phyloP scores from a whole-genome alignment of 148 eudicot species.

The Selenicereus undatus region DNA sequence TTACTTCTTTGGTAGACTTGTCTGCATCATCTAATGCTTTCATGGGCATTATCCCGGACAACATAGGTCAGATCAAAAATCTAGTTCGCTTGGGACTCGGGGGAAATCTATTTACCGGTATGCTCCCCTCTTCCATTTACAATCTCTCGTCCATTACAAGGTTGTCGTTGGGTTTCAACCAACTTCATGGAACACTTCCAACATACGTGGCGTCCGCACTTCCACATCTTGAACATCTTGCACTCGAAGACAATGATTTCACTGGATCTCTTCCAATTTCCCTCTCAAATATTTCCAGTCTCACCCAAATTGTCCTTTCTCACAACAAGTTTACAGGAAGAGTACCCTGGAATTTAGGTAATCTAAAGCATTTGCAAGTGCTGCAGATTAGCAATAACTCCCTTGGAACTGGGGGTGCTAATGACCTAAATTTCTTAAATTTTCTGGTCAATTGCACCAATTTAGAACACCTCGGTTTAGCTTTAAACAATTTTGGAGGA shows the following conservation, averaged over 20 bases:
- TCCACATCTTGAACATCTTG: conserved; percentile 14
- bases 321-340: conserved; percentile 16
- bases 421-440: conserved; percentile 17
- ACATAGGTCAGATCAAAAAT: too few relatives aligned
- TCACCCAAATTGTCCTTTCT: conserved; percentile 3
- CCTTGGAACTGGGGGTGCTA: conserved; percentile 17
- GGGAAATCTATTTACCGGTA: too few relatives aligned
- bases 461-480: not conserved
- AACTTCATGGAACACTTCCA: too few relatives aligned
- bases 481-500: conserved; percentile 19
- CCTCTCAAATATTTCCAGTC: conserved; percentile 25
- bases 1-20: too few relatives aligned
- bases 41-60: too few relatives aligned
- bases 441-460: conserved; percentile 25
- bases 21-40: too few relatives aligned
- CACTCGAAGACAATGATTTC: conserved; percentile 4
- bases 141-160: too few relatives aligned
- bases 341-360: conserved; percentile 6
- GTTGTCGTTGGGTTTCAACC: too few relatives aligned
- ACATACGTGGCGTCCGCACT: not conserved
- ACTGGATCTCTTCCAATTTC: conserved; percentile 30
- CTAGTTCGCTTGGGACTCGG: too few relatives aligned
- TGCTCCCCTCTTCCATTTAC: too few relatives aligned
- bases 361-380: not conserved
- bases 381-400: not conserved